Percentiles rank a stretch among this genome's conserved stretches.
Evolutionary conservation across 257 asterid species (phyloP).

Genomic region (Sherardia arvensis): DNA sequence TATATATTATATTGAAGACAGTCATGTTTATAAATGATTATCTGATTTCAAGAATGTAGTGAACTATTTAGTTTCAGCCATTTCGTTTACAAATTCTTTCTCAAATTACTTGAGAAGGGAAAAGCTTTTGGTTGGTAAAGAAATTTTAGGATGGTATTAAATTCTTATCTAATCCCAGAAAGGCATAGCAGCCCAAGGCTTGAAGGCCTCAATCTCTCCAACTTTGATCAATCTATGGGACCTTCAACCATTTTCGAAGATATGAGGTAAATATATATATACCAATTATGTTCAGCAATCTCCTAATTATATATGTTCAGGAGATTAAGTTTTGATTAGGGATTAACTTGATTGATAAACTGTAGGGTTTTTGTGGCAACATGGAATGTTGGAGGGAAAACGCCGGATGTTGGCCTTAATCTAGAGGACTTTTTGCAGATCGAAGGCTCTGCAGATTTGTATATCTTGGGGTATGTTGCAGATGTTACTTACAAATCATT

Average conservation of each 20-base stretch:
- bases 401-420: conserved; percentile 62
- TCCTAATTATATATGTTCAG: too few species aligned
- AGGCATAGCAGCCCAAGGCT: conserved; percentile 40
- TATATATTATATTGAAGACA: too few species aligned
- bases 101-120: neutral
- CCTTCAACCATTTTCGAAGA: conserved; percentile 43
- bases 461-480: conserved; percentile 73
- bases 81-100: neutral
- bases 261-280: conserved; percentile 37
- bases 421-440: conserved; percentile 87
- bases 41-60: neutral
- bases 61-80: neutral
- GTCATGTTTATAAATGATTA: neutral
- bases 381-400: conserved; percentile 92
- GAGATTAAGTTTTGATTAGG: too few species aligned
- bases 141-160: conserved; percentile 8
- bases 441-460: conserved; percentile 79
- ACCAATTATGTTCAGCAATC: too few species aligned
- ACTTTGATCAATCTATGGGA: conserved; percentile 36
- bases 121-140: neutral
- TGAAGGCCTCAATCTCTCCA: conserved; percentile 52
- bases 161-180: conserved; percentile 42
- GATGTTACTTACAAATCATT: too few species aligned
- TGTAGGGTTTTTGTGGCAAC: conserved; percentile 79
- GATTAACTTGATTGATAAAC: neutral